Conservation (phyloP, 2,329 filamentous ascomycete species). For the Fusarium redolens region DNA sequence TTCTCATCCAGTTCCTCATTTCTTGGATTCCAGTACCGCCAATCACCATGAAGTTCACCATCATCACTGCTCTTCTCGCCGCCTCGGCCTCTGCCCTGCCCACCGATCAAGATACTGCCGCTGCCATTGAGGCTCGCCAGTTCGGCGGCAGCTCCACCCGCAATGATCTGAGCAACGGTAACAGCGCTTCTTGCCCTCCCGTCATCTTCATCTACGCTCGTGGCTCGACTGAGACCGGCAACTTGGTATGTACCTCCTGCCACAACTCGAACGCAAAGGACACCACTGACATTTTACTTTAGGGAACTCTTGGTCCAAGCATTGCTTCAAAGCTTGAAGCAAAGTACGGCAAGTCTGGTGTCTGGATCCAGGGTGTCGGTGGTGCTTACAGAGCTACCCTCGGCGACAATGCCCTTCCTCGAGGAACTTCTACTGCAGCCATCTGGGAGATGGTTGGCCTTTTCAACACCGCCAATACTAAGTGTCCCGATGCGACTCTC, state of each 20-base stretch:
- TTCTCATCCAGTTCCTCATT: no score
- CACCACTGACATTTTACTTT: no score
- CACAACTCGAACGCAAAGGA: not conserved
- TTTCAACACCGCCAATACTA: slow-evolving; percentile 53
- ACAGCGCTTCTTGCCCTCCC: slow-evolving; percentile 46
- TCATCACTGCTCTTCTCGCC: slow-evolving; percentile 27
- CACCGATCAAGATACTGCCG: not conserved
- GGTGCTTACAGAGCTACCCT: slow-evolving; percentile 52
- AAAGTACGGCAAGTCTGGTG: slow-evolving; percentile 39
- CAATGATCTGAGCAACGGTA: slow-evolving; percentile 46
- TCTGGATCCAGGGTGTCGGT: slow-evolving; percentile 61
- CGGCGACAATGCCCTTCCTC: slow-evolving; percentile 51
- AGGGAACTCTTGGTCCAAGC: slow-evolving; percentile 47
- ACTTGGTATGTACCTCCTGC: slow-evolving; percentile 47
- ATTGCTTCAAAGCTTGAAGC: slow-evolving; percentile 46
- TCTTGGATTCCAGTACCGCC: no score
- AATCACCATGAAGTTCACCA: slow-evolving; percentile 27
- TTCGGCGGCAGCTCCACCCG: slow-evolving; percentile 17
- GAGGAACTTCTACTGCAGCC: slow-evolving; percentile 50
- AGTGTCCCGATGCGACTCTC: slow-evolving; percentile 57
- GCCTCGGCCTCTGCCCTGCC: slow-evolving; percentile 28
- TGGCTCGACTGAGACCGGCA: slow-evolving; percentile 52
- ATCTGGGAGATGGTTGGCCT: slow-evolving; percentile 56
- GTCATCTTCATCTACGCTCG: slow-evolving; percentile 55
- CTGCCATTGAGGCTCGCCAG: slow-evolving; percentile 29